Base-by-base conservation (phyloP, 495 filamentous ascomycete genomes). In the Talaromyces thailandensis region DNA sequence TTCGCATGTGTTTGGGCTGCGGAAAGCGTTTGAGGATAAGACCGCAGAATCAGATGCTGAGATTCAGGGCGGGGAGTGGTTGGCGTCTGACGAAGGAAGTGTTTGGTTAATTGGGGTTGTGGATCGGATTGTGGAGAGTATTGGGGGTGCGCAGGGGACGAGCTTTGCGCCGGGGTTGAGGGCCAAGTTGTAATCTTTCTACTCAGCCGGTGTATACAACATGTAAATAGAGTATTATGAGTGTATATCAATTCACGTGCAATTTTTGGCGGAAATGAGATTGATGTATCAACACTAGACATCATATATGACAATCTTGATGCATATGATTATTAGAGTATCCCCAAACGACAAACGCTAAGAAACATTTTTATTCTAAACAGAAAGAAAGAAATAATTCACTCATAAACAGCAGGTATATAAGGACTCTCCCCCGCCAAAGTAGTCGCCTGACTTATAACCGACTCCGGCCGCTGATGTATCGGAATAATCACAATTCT, bases 61-160 rank as follows among this genome's bases (percentile, higher is more conserved):
- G 68, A 67, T 71, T 4, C 77, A 82, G 61, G 74, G 84, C 60
- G 85, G 79, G 1, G 82, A 76, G 65, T 90, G 86, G 85, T 67
- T 92, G 65, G 86, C 87, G 1, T 81, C 77, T 40, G 87, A 93
- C 66, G 88, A 90, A 65, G 89, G 89, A 2, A 86, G 84, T 66
- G 72, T 79, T 53, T 93, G 89, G 89, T 74, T 91, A 25, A 64
- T 93, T 71, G 78, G 81, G 61, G 85, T 81, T 63, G 82, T 92
- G 35, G 89, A 93, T 75, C 70, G 72, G 35, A 84, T 93, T 66
- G 83, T 89, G 0, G 77, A 82, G 67, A 80, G 81, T 1, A 84
- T 93, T 66, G 79, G 86, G 8, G 73, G 14, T 40, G 35, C 76
- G 18, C 85, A 81, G 0, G 66, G 82, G 8, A 84, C 77, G 31